A percentile compares a stretch with the other conserved stretches of the same genome.
phyloP scores from a whole-genome alignment of 805 yeast species.

The Yarrowia sp. region DNA sequence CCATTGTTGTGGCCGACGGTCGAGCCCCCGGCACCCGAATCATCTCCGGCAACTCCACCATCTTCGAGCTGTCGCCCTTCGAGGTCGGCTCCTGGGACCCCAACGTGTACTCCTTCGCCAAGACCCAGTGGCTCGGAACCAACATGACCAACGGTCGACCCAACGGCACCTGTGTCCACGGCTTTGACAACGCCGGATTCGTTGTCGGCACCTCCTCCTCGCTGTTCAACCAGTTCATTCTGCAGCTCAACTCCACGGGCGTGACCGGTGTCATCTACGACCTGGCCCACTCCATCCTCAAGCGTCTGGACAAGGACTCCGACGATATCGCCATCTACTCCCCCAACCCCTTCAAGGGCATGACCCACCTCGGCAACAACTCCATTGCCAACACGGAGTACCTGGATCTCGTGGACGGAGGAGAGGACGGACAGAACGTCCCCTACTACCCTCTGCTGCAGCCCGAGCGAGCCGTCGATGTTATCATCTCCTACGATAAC shows the following conservation, averaged over 20 bases:
- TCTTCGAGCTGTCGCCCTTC: constrained; percentile 53
- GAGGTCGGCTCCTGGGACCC: constrained; percentile 91
- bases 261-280: constrained; percentile 48
- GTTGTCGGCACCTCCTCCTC: constrained; percentile 81
- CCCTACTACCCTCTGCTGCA: constrained; percentile 65
- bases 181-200: constrained; percentile 80
- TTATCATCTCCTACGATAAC: constrained; percentile 53
- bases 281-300: constrained; percentile 48
- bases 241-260: constrained; percentile 56
- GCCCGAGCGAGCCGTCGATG: constrained; percentile 58
- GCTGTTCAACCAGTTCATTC: constrained; percentile 65
- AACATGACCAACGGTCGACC: constrained; percentile 60
- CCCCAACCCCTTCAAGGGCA: constrained; percentile 69
- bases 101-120: constrained; percentile 60
- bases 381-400: constrained; percentile 43
- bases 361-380: constrained; percentile 39
- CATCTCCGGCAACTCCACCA: constrained; percentile 65
- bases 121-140: constrained; percentile 69
- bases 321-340: constrained; percentile 66
- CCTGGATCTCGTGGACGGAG: constrained; percentile 66
- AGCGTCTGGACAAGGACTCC: constrained; percentile 47
- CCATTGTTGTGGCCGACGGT: constrained; percentile 55
- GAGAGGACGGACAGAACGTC: constrained; percentile 64
- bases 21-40: constrained; percentile 48
- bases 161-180: constrained; percentile 52